A percentile compares a stretch with the other conserved stretches of the same genome.
phyloP scores from a whole-genome alignment of 148 eudicot species.

The Rhododendron vialii region DNA sequence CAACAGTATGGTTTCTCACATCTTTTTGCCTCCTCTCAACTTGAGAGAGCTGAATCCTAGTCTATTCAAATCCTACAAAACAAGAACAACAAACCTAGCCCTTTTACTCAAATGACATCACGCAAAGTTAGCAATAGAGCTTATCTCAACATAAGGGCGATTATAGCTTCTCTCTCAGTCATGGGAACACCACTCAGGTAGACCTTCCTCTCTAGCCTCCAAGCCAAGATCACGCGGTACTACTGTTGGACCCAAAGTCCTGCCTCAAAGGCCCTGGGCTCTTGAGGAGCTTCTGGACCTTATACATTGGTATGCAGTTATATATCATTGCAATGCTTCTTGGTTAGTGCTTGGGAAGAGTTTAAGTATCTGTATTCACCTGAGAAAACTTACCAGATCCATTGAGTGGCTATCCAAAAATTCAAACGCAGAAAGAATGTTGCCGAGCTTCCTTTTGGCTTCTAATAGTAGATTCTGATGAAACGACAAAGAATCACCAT shows the following conservation, averaged over 20 bases:
- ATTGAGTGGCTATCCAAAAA: constrained; percentile 82
- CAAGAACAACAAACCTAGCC: no score
- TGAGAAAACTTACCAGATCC: constrained; percentile 57
- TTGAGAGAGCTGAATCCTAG: no score
- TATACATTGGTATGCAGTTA: neutral
- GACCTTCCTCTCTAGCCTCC: neutral
- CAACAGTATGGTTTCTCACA: no score
- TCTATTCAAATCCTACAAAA: no score
- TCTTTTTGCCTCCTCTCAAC: no score
- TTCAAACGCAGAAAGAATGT: constrained; percentile 93
- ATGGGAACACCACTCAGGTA: neutral
- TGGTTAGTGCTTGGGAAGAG: neutral
- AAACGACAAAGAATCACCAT: constrained; percentile 7
- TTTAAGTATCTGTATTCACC: neutral
- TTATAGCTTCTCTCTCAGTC: neutral
- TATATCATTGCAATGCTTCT: neutral
- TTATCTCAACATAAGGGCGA: neutral
- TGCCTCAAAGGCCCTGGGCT: neutral
- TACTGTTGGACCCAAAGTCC: neutral
- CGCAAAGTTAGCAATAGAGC: neutral
- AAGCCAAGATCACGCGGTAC: neutral
- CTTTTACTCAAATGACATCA: no score
- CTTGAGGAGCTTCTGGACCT: neutral
- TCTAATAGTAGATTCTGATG: constrained; percentile 71
- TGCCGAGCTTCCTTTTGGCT: constrained; percentile 93